Evolutionary conservation across 257 asterid species (phyloP).

Genomic region (Solanum sparsipilum): DNA sequence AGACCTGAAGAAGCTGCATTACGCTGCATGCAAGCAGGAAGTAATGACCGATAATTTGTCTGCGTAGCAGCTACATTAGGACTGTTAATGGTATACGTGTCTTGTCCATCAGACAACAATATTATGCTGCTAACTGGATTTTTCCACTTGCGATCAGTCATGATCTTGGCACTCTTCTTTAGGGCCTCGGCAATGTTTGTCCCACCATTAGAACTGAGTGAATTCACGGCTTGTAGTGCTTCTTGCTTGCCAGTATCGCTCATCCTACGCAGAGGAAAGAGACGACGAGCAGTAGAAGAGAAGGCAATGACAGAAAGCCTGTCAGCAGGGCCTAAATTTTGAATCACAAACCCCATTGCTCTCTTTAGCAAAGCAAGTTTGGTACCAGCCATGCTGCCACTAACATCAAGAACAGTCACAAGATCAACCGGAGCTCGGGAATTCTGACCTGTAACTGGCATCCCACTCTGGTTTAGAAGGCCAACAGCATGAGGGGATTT

Average conservation of each 20-base stretch:
- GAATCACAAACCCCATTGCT: constrained; percentile 93
- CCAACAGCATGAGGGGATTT: constrained; percentile 49
- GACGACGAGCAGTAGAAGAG: constrained; percentile 77
- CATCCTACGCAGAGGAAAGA: constrained; percentile 82
- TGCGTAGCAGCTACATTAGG: constrained; percentile 7
- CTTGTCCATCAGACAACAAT: constrained; percentile 90
- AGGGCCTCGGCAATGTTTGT: constrained; percentile 74
- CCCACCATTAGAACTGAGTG: constrained; percentile 75
- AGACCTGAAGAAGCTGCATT: constrained; percentile 16
- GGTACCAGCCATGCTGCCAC: constrained; percentile 98
- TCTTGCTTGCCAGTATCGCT: constrained; percentile 49
- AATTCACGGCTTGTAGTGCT: constrained; percentile 73
- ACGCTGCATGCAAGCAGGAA: constrained; percentile 49
- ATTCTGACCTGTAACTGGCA: constrained; percentile 13
- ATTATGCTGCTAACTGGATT: constrained; percentile 68
- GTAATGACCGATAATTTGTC: constrained; percentile 23
- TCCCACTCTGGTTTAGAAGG: constrained; percentile 17
- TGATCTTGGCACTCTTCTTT: constrained; percentile 65
- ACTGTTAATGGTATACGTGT: constrained; percentile 35
- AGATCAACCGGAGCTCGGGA: constrained; percentile 81
- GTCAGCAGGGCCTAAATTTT: constrained; percentile 65
- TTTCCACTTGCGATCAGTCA: constrained; percentile 56
- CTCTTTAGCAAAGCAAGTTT: constrained; percentile 81
- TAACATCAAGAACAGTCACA: constrained; percentile 80
- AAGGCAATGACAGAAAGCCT: constrained; percentile 85